phyloP scores from a whole-genome alignment of 306 rosid genomes.

The Vigna mungo region DNA sequence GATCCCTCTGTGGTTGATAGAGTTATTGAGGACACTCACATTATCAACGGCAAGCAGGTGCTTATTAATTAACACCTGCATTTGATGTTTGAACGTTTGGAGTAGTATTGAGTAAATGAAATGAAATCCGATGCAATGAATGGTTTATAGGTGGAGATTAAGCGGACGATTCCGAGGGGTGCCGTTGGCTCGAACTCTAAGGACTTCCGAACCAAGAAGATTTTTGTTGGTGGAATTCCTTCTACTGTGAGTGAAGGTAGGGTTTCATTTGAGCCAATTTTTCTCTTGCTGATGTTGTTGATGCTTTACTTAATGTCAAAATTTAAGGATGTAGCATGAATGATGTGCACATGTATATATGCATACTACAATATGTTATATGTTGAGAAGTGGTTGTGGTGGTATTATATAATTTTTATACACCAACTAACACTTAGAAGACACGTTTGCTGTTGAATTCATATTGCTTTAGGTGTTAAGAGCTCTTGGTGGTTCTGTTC shows the following conservation, averaged over 20 bases:
- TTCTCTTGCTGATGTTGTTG: background rate
- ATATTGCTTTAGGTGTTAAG: background rate
- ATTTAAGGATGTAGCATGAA: slow-evolving; percentile 2
- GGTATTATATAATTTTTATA: background rate
- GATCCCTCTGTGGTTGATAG: slow-evolving; percentile 87
- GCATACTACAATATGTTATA: background rate
- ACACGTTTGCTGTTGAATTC: background rate
- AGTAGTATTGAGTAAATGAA: background rate
- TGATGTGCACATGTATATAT: background rate
- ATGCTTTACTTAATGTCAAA: background rate
- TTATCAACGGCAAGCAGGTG: slow-evolving; percentile 86
- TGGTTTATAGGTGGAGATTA: slow-evolving; percentile 80
- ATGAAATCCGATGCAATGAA: slow-evolving; percentile 3
- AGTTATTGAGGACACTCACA: slow-evolving; percentile 80
- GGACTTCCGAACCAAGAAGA: slow-evolving; percentile 89
- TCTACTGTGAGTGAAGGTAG: slow-evolving; percentile 84
- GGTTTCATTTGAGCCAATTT: slow-evolving; percentile 26
- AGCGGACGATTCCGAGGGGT: slow-evolving; percentile 92
- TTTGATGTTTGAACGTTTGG: background rate
- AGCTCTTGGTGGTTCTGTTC: slow-evolving; percentile 30
- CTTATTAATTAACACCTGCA: slow-evolving; percentile 31
- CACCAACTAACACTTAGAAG: background rate
- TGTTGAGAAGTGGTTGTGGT: background rate
- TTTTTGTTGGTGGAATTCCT: slow-evolving; percentile 97
- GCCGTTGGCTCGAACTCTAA: slow-evolving; percentile 62